phyloP scores from a whole-genome alignment of 257 asterid species.

The Ehretia macrophylla region DNA sequence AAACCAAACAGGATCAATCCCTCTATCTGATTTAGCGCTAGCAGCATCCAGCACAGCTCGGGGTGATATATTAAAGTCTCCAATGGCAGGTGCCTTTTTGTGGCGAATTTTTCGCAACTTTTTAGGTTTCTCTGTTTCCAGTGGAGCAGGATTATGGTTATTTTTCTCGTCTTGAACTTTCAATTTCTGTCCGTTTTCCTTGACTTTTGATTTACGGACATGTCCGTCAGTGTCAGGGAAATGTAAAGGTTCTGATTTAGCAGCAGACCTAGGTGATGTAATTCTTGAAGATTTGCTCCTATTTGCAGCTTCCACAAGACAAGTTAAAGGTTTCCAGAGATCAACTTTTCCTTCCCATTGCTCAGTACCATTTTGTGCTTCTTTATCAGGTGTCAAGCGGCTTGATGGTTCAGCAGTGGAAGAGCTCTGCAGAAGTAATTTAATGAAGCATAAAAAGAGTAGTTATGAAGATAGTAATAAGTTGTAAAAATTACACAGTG shows the following conservation, averaged over 20 bases:
- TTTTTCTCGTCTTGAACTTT: constrained; percentile 57
- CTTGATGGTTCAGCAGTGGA: constrained; percentile 54
- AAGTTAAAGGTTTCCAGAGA: constrained; percentile 88
- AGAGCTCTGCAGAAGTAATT: constrained; percentile 46
- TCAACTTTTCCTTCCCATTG: constrained; percentile 76
- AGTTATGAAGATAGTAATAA: not conserved
- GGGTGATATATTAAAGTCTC: constrained; percentile 60
- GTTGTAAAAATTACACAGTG: not conserved
- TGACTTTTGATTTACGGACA: constrained; percentile 48
- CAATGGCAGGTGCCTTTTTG: constrained; percentile 54
- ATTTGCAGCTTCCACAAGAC: constrained; percentile 96
- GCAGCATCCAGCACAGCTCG: constrained; percentile 68
- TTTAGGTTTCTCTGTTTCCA: constrained; percentile 66
- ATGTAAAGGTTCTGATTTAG: constrained; percentile 46
- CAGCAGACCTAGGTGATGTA: constrained; percentile 46
- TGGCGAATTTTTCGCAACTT: constrained; percentile 59
- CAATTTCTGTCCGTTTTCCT: constrained; percentile 56
- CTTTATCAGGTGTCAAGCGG: constrained; percentile 39
- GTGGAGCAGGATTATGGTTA: constrained; percentile 37
- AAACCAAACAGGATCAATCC: constrained; percentile 79
- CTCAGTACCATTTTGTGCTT: constrained; percentile 42
- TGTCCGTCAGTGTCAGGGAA: constrained; percentile 53
- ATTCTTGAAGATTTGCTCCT: constrained; percentile 78
- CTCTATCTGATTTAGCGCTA: constrained; percentile 45
- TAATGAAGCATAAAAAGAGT: constrained; percentile 8